These are phyloP conservation scores for Stachybotrys chartarum DNA, from an alignment of 2,329 filamentous ascomycete species.

Conservation along the genomic window DNA sequence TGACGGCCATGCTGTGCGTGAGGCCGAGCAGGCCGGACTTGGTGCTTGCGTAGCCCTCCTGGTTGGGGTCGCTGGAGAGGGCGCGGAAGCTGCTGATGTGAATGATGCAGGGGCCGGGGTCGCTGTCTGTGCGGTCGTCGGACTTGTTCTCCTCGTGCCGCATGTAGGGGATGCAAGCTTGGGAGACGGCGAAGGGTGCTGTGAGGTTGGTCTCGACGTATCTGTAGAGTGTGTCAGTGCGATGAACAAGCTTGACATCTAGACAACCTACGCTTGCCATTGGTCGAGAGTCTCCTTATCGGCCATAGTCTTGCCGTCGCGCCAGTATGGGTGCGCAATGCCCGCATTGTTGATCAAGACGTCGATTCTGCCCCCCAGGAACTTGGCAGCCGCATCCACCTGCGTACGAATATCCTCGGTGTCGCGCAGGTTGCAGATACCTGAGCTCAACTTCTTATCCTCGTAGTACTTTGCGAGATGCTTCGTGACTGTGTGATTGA, in stretches of 20 bases:
- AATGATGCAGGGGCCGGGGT: conserved; percentile 33
- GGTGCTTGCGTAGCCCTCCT: conserved; percentile 38
- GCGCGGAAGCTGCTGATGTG: conserved; percentile 39
- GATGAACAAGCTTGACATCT: not conserved
- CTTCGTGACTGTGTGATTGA: conserved; percentile 24
- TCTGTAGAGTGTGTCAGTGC: not conserved
- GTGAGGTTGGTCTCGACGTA: conserved; percentile 39
- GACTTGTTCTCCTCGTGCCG: conserved; percentile 13
- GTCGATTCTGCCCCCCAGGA: conserved; percentile 28
- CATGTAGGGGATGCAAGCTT: conserved; percentile 40
- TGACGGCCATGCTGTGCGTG: conserved; percentile 28
- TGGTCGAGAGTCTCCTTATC: conserved; percentile 31
- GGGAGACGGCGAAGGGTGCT: conserved; percentile 34
- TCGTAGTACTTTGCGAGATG: conserved; percentile 20
- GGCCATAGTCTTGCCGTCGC: conserved; percentile 36
- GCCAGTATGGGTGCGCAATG: conserved; percentile 29
- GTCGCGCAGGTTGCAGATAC: conserved; percentile 33
- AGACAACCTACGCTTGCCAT: conserved; percentile 28
- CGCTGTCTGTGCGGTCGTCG: conserved; percentile 10
- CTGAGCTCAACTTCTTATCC: conserved; percentile 19
- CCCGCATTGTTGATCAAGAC: conserved; percentile 31
- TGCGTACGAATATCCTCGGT: conserved; percentile 24
- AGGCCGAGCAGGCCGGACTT: conserved; percentile 28
- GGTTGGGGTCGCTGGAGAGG: conserved; percentile 36
- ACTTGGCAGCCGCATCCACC: conserved; percentile 24